Evolutionary conservation across 306 rosid species (phyloP), one percentile per base, ranked within the genome.

Genomic region (Cucumis melo): DNA sequence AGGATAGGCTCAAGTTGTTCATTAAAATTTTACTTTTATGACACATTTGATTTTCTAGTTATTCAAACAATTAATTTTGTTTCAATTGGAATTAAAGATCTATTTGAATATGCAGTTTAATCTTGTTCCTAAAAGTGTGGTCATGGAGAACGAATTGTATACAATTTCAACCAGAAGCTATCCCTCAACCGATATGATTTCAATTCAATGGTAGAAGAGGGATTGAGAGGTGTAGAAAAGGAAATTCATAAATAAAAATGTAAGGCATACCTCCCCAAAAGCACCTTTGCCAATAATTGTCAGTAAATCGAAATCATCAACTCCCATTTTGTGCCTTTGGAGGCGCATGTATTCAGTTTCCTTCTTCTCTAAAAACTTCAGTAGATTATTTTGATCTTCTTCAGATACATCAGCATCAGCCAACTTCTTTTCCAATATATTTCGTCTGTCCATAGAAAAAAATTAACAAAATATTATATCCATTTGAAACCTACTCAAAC

Each of bases 271-370:
- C 99, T 95, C 99, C 54, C 99, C 99, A 82, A 95, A 95, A 82
- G 99, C 99, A 51, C 99, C 99, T 85, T 87, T 95, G 38, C 99
- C 99, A 14, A 95, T 95, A 94, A 95, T 95, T 78, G 99, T 90
- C 85, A 95, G 78, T 86, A 92, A 80, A 85, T 90, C 97, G 78
- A 95, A 95, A 86, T 95, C 97, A 80, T 89, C 96, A 64, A 86
- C 95, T 8, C 97, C 98, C 98, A 95, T 95, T 84, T 95, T 95
- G 84, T 91, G 96, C 89, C 99, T 92, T 81, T 95, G 96, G 77
- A 92, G 91, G 66, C 99, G 97, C 98, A 95, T 95, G 80, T 95
- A 95, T 76, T 95, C 99, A 1, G 99, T 92, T 84, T 95, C 99
- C 86, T 95, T 95, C 91, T 92, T 90, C 91, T 95, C 99, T 81